Evolutionary conservation across 345 rosid species (phyloP).

Genomic region (Salix dunnii): DNA sequence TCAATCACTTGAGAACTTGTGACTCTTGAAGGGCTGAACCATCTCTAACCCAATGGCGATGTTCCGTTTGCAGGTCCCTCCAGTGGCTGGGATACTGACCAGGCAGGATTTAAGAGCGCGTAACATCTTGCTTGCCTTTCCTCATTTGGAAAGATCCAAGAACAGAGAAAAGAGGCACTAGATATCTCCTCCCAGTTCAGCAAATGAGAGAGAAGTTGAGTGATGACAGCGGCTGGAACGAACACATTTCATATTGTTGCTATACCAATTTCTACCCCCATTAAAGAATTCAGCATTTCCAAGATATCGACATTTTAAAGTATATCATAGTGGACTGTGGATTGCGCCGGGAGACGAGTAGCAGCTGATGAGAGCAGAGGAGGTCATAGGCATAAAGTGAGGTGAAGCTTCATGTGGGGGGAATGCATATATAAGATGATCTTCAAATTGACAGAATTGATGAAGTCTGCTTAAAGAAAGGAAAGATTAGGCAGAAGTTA

Average conservation of each 20-base stretch:
- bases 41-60: background rate
- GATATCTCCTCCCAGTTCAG: background rate
- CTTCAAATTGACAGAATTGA: no score
- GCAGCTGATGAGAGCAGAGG: no score
- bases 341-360: no score
- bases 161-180: slow-evolving; percentile 31
- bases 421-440: no score
- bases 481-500: no score
- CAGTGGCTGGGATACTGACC: slow-evolving; percentile 70
- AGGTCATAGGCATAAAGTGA: no score
- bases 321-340: no score
- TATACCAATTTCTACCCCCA: no score
- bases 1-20: background rate
- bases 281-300: no score
- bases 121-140: slow-evolving; percentile 71
- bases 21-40: background rate
- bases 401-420: no score
- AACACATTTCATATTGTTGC: background rate
- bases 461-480: no score
- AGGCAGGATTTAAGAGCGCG: slow-evolving; percentile 76
- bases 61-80: slow-evolving; percentile 47
- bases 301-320: no score
- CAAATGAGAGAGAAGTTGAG: background rate
- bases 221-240: slow-evolving; percentile 11
- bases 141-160: slow-evolving; percentile 53